A percentile compares a stretch with the other conserved stretches of the same genome.
Evolutionary conservation across 768 basidiomycete genomes (phyloP).

Genomic region (Boletellus ananiceps): DNA sequence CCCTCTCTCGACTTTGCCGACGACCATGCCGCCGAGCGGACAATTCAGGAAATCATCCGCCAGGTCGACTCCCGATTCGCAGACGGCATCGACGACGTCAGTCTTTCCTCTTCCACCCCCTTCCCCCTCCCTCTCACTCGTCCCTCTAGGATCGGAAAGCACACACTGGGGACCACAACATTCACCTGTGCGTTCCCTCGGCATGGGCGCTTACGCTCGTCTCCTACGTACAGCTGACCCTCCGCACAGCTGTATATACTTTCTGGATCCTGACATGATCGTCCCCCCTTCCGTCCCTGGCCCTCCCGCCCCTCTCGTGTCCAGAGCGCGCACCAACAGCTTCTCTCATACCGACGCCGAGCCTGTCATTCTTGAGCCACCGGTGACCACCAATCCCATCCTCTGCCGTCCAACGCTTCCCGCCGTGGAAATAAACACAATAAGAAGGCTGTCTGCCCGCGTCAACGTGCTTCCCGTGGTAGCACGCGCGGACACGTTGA

Average conservation of each 20-base stretch:
- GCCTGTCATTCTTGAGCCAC: conserved; percentile 76
- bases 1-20: conserved; percentile 75
- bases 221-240: conserved; percentile 9
- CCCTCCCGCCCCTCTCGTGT: conserved; percentile 62
- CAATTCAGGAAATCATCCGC: conserved; percentile 61
- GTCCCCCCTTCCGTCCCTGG: conserved; percentile 65
- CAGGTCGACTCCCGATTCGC: conserved; percentile 70
- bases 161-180: conserved; percentile 66
- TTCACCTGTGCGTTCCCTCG: conserved; percentile 62
- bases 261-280: conserved; percentile 80
- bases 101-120: conserved; percentile 32
- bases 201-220: conserved; percentile 28
- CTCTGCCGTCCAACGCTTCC: conserved; percentile 66
- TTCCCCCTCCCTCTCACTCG: conserved; percentile 16
- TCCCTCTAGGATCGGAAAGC: conserved; percentile 62
- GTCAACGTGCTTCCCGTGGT: conserved; percentile 88
- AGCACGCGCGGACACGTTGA: conserved; percentile 74
- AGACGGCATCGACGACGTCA: conserved; percentile 74
- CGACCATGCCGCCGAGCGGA: conserved; percentile 57
- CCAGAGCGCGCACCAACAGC: conserved; percentile 65
- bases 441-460: conserved; percentile 72
- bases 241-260: conserved; percentile 70
- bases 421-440: conserved; percentile 65
- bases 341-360: conserved; percentile 70
- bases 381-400: conserved; percentile 67